Evolutionary conservation across 2,329 filamentous ascomycete species (phyloP).

Genomic region (Dothideomycetes sp.): DNA sequence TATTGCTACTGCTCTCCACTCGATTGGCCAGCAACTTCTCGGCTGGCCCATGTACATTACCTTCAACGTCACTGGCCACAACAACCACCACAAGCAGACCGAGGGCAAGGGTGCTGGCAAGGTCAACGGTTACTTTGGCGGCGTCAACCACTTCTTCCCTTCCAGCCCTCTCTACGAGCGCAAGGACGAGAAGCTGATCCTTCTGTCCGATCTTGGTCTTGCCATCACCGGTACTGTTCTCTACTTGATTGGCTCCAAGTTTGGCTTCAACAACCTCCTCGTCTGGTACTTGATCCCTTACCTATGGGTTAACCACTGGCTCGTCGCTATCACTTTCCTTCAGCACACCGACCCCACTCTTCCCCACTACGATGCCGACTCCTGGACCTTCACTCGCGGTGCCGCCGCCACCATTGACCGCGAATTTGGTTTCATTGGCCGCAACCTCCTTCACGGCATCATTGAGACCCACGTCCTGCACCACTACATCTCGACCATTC

Average conservation of each 20-base stretch:
- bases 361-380: constrained; percentile 77
- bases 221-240: constrained; percentile 53
- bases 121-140: constrained; percentile 66
- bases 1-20: constrained; percentile 63
- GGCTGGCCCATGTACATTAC: constrained; percentile 92
- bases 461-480: constrained; percentile 97
- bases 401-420: constrained; percentile 94
- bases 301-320: constrained; percentile 98
- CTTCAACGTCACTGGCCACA: constrained; percentile 91
- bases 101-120: constrained; percentile 94
- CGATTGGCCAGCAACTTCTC: constrained; percentile 76
- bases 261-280: constrained; percentile 74
- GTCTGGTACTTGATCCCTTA: constrained; percentile 96
- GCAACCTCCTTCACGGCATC: constrained; percentile 85
- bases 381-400: constrained; percentile 90
- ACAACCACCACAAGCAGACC: constrained; percentile 80
- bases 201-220: constrained; percentile 74
- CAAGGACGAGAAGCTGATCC: constrained; percentile 79
- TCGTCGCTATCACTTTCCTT: constrained; percentile 93
- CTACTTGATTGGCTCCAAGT: constrained; percentile 62
- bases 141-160: constrained; percentile 94
- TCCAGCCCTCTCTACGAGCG: constrained; percentile 82
- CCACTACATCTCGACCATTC: constrained; percentile 93
- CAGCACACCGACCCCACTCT: constrained; percentile 94
- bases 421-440: constrained; percentile 93